phyloP scores from a whole-genome alignment of 192 early-diverging fungal species.

The Coemansia asiatica region DNA sequence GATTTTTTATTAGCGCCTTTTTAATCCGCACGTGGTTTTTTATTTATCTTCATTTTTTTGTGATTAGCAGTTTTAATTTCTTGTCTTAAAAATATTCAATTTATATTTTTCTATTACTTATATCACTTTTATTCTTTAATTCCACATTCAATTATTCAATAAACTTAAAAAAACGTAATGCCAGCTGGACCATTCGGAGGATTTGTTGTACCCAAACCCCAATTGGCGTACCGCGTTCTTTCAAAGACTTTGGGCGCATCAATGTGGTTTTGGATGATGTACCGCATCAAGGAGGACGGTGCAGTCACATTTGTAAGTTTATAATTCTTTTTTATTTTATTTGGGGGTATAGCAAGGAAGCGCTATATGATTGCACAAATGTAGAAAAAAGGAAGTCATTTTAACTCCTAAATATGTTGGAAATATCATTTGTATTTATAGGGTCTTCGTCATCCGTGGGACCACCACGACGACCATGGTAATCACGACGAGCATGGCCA shows the following conservation, averaged over 20 bases:
- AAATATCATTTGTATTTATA: conserved; percentile 18
- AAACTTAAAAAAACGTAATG: conserved; percentile 17
- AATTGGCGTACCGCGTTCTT: conserved; percentile 53
- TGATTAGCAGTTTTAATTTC: background rate
- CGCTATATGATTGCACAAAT: background rate
- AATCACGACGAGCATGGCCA: conserved; percentile 42
- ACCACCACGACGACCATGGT: conserved; percentile 33
- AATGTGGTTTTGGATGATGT: conserved; percentile 88
- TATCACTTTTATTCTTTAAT: background rate
- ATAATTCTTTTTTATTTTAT: background rate
- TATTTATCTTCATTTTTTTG: background rate
- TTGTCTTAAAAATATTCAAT: background rate
- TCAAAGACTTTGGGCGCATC: conserved; percentile 68
- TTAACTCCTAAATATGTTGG: too few relatives aligned
- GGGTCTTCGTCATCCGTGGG: conserved; percentile 72
- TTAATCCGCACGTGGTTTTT: background rate
- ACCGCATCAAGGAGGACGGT: conserved; percentile 74
- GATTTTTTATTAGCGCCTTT: too few relatives aligned
- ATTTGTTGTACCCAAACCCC: conserved; percentile 45
- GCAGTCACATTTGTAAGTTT: conserved; percentile 66
- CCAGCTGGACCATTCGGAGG: conserved; percentile 37
- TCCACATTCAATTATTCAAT: background rate
- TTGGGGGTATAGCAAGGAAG: background rate
- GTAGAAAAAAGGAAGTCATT: too few relatives aligned
- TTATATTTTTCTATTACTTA: background rate